These are phyloP conservation scores for Tuber calosporum DNA, from an alignment of 495 filamentous ascomycete species.

Conservation along the genomic window DNA sequence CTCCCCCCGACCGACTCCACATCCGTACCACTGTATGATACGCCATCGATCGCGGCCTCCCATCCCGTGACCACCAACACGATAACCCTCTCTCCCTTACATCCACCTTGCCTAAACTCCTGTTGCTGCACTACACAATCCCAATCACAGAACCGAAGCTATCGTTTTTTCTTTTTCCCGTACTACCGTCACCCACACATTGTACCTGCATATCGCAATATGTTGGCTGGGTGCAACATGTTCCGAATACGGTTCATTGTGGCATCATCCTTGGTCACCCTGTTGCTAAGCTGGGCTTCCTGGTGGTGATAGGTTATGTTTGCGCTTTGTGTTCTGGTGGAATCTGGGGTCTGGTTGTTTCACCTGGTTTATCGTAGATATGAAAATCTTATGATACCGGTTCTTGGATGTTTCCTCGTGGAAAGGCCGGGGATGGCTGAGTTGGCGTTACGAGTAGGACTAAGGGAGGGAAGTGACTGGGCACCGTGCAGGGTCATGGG, in stretches of 20 bases:
- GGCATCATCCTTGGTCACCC: neutral
- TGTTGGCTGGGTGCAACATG: neutral
- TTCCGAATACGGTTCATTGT: neutral
- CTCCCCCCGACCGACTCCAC: neutral
- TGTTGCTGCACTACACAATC: neutral
- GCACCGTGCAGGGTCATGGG: neutral
- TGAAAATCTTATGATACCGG: neutral
- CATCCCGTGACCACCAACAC: neutral
- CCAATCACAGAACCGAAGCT: neutral
- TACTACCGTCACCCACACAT: neutral
- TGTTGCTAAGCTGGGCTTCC: neutral
- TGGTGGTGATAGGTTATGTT: neutral
- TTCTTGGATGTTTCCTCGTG: neutral
- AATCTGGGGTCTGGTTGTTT: neutral
- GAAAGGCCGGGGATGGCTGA: neutral
- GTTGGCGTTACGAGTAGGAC: neutral
- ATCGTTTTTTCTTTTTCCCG: neutral
- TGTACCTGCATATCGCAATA: neutral
- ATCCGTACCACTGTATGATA: too few species aligned
- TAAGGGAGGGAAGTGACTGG: neutral
- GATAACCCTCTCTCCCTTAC: neutral
- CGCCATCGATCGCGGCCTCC: neutral
- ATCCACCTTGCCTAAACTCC: neutral
- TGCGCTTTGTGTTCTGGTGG: neutral
- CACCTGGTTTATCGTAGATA: neutral